phyloP scores from a whole-genome alignment of 148 eudicot genomes.

The Camellia sinensis region DNA sequence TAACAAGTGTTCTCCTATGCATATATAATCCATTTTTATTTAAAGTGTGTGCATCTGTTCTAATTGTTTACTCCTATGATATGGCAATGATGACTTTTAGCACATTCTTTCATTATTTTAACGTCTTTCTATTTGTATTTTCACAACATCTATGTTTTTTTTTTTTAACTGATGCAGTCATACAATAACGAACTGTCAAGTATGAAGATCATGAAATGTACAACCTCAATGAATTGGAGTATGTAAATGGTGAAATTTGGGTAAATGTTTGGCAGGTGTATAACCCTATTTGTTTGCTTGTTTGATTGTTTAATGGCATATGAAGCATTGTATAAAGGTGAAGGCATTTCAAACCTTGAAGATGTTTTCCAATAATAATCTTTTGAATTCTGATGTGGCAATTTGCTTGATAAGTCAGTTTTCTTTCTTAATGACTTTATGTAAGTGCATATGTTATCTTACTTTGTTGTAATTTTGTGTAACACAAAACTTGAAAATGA shows the following conservation, averaged over 20 bases:
- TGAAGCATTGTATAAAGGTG: neutral
- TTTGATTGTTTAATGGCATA: neutral
- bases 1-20: no score
- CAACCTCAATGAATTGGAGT: slow-evolving; percentile 89
- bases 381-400: neutral
- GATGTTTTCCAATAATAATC: neutral
- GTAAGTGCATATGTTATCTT: neutral
- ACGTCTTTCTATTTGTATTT: neutral
- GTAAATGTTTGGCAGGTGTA: slow-evolving; percentile 86
- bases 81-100: neutral
- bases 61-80: neutral
- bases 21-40: no score
- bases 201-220: slow-evolving; percentile 65
- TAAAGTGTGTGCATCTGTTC: no score
- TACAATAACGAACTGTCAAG: slow-evolving; percentile 45
- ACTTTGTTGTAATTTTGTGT: neutral
- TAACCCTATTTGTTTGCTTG: neutral
- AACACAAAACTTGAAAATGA: neutral
- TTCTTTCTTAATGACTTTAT: neutral
- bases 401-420: neutral
- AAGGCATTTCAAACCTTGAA: neutral
- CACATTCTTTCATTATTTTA: slow-evolving; percentile 13
- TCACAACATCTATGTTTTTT: neutral
- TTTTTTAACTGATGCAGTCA: slow-evolving; percentile 44
- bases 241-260: slow-evolving; percentile 86